These are phyloP conservation scores for Pythium aristosporum DNA, from an alignment of 352 stramenopile species.

Conservation along the genomic window DNA sequence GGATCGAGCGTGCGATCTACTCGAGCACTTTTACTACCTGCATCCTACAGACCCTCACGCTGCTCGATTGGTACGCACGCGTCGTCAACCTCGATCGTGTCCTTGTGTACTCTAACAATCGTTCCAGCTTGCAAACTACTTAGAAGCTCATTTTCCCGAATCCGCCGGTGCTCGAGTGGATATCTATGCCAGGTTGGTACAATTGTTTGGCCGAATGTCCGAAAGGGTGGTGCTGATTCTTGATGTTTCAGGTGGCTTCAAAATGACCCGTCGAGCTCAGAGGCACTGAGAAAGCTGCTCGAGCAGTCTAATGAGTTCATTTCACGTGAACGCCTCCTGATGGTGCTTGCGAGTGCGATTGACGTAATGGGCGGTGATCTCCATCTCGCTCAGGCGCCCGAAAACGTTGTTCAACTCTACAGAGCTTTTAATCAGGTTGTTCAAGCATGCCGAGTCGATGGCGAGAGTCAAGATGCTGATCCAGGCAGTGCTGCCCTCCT, in stretches of 20 bases:
- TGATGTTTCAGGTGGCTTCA: constrained; percentile 45
- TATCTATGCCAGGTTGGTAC: constrained; percentile 23
- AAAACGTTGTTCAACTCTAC: constrained; percentile 42
- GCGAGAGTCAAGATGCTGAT: constrained; percentile 1
- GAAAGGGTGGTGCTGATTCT: not conserved
- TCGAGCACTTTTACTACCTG: constrained; percentile 70
- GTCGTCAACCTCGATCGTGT: not conserved
- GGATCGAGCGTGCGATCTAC: constrained; percentile 57
- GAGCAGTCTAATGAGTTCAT: constrained; percentile 44
- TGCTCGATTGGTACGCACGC: constrained; percentile 57
- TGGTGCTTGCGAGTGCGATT: constrained; percentile 42
- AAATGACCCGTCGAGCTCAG: constrained; percentile 45
- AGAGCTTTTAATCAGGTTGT: constrained; percentile 52
- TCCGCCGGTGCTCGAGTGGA: constrained; percentile 22
- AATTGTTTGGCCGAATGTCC: not conserved
- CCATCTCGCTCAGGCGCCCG: constrained; percentile 41
- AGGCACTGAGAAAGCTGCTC: constrained; percentile 53
- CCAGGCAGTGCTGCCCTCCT: not conserved
- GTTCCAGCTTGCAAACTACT: constrained; percentile 26
- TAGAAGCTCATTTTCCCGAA: constrained; percentile 29
- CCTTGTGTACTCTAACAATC: not conserved
- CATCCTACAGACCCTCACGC: constrained; percentile 60
- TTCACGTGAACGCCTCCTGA: constrained; percentile 34
- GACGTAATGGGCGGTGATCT: constrained; percentile 60
- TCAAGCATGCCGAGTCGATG: constrained; percentile 20